phyloP scores from a whole-genome alignment of 495 filamentous ascomycete genomes.

The Daldinia childiae region DNA sequence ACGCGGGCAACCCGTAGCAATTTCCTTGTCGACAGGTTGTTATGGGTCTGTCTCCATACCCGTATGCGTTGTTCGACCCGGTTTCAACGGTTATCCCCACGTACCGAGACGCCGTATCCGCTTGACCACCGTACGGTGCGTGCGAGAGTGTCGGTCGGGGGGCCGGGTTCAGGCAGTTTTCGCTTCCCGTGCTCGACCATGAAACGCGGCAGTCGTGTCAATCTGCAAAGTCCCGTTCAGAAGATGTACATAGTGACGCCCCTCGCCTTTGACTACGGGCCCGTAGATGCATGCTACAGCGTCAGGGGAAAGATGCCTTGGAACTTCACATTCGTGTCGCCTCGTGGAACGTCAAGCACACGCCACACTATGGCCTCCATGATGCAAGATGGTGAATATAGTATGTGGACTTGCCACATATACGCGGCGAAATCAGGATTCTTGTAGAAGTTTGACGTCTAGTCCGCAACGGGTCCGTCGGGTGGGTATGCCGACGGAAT shows the following conservation, averaged over 20 bases:
- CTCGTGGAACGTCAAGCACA: constrained; percentile 1
- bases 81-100: constrained; percentile 8
- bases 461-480: neutral
- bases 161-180: neutral
- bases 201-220: constrained; percentile 6
- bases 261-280: neutral
- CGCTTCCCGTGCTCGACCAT: neutral
- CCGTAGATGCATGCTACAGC: neutral
- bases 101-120: constrained; percentile 2
- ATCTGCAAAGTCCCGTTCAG: neutral
- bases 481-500: constrained; percentile 15
- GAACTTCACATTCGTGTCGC: constrained; percentile 8
- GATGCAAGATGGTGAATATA: constrained; percentile 19
- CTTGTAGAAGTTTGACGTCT: neutral
- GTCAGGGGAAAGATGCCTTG: neutral
- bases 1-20: neutral
- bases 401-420: constrained; percentile 9
- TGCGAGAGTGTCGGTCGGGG: neutral
- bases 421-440: neutral
- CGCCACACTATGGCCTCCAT: constrained; percentile 7
- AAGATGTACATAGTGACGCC: neutral
- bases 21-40: neutral
- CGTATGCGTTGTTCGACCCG: constrained; percentile 14
- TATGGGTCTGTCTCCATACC: neutral
- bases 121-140: constrained; percentile 6